Percentiles rank a stretch among this genome's conserved stretches.
These are phyloP conservation scores for Venturia nashicola DNA, from an alignment of 2,329 filamentous ascomycete genomes.

Conservation along the genomic window DNA sequence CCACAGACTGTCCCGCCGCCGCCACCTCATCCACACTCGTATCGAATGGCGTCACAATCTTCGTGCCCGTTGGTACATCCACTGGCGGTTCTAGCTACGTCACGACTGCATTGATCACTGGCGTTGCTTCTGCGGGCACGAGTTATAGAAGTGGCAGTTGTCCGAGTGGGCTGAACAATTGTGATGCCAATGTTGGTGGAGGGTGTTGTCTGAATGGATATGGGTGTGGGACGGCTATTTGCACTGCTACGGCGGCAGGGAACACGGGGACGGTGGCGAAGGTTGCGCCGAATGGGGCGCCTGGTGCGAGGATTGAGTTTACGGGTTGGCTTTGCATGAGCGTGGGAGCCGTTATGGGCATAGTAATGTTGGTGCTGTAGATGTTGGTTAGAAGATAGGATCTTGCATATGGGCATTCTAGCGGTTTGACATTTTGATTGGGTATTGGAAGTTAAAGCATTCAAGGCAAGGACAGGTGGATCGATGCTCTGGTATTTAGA, in stretches of 20 bases:
- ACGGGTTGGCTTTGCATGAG: background rate
- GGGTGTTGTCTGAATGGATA: conserved; percentile 80
- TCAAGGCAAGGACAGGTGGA: too few species aligned
- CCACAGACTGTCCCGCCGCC: conserved; percentile 60
- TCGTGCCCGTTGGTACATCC: conserved; percentile 41
- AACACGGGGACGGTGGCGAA: conserved; percentile 38
- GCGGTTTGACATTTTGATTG: too few species aligned
- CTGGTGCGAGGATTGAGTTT: background rate
- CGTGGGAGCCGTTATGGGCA: background rate
- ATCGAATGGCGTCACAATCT: conserved; percentile 55
- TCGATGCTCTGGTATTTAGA: too few species aligned
- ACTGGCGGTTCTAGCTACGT: conserved; percentile 16
- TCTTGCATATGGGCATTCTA: background rate
- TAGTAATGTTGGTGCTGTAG: background rate
- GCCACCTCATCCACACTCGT: conserved; percentile 50
- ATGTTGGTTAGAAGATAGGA: background rate
- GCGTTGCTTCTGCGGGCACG: conserved; percentile 22
- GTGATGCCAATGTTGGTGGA: conserved; percentile 50
- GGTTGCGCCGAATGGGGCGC: background rate
- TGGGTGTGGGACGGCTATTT: conserved; percentile 56
- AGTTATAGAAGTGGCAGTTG: conserved; percentile 36
- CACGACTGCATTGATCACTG: conserved; percentile 8
- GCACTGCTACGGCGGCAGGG: conserved; percentile 44
- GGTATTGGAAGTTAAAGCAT: too few species aligned
- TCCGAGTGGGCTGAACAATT: conserved; percentile 68